These are phyloP conservation scores for Solanum rostratum DNA, from an alignment of 257 asterid species.

Conservation along the genomic window DNA sequence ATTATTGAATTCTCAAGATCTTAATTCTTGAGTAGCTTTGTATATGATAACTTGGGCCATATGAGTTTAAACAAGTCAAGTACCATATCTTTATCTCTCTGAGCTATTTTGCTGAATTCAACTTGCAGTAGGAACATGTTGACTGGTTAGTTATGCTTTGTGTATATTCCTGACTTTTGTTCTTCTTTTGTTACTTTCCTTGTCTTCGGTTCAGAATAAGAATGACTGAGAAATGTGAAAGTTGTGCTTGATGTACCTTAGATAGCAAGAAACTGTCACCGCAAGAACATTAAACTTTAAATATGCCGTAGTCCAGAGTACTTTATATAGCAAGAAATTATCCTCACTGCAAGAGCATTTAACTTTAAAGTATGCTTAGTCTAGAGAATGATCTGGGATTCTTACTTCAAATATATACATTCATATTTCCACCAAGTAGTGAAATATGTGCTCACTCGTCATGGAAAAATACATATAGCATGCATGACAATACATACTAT, in stretches of 20 bases:
- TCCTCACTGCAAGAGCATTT: not conserved
- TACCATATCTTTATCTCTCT: not conserved
- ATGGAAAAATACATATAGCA: not conserved
- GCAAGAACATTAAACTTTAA: not conserved
- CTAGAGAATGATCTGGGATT: not conserved
- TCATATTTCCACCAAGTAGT: not conserved
- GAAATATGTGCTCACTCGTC: not conserved
- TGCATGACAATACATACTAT: not conserved
- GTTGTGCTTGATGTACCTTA: not conserved
- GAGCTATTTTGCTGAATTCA: not conserved
- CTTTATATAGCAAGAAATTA: not conserved
- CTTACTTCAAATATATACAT: not conserved
- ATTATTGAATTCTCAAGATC: not conserved
- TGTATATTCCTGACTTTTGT: not conserved
- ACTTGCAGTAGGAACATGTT: not conserved
- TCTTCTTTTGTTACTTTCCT: not conserved
- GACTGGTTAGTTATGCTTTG: not conserved
- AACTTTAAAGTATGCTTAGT: not conserved
- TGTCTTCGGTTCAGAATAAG: not conserved
- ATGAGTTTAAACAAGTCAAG: not conserved
- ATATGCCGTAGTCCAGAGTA: not conserved
- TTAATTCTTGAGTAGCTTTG: not conserved
- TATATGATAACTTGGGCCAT: not conserved
- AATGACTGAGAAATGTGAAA: not conserved
- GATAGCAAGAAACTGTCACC: not conserved